Evolutionary conservation across 1,139 yeast genomes (phyloP).

Genomic region (Pichia inconspicua): DNA sequence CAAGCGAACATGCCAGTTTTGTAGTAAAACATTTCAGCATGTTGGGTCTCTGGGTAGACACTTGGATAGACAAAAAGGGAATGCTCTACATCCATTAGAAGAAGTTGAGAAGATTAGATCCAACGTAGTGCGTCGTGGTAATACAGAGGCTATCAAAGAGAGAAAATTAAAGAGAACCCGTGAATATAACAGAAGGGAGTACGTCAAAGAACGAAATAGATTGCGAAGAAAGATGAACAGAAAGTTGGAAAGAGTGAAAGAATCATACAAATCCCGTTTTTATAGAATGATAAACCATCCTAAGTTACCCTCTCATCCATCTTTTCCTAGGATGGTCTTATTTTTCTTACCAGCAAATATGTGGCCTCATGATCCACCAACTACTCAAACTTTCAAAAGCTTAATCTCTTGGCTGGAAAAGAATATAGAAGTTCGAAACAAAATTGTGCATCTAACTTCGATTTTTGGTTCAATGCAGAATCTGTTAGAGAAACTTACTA

Average conservation of each 20-base stretch:
- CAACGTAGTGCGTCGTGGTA: constrained; percentile 43
- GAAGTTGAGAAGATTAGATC: constrained; percentile 36
- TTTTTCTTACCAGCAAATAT: constrained; percentile 36
- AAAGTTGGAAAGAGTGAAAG: constrained; percentile 30
- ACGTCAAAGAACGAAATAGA: constrained; percentile 36
- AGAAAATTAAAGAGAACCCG: constrained; percentile 34
- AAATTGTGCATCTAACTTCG: constrained; percentile 11
- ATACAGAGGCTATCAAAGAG: constrained; percentile 33
- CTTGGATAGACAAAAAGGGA: constrained; percentile 40
- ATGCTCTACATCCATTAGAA: constrained; percentile 37
- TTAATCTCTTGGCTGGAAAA: constrained; percentile 14
- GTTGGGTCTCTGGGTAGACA: constrained; percentile 49
- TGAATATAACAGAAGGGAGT: constrained; percentile 37
- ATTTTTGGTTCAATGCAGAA: constrained; percentile 9
- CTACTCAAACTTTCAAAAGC: constrained; percentile 33
- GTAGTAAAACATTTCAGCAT: constrained; percentile 41
- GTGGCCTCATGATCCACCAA: constrained; percentile 47
- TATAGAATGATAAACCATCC: constrained; percentile 33
- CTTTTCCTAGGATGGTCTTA: constrained; percentile 40
- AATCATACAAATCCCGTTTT: constrained; percentile 30
- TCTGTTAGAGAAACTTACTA: constrained; percentile 28
- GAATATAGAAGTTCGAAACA: constrained; percentile 12
- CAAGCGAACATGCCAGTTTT: constrained; percentile 38
- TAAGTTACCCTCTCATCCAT: constrained; percentile 34
- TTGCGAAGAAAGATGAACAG: constrained; percentile 33